A percentile compares a stretch with the other conserved stretches of the same genome.
Evolutionary conservation across 345 rosid genomes (phyloP).

Genomic region (Eucalyptus globulus): DNA sequence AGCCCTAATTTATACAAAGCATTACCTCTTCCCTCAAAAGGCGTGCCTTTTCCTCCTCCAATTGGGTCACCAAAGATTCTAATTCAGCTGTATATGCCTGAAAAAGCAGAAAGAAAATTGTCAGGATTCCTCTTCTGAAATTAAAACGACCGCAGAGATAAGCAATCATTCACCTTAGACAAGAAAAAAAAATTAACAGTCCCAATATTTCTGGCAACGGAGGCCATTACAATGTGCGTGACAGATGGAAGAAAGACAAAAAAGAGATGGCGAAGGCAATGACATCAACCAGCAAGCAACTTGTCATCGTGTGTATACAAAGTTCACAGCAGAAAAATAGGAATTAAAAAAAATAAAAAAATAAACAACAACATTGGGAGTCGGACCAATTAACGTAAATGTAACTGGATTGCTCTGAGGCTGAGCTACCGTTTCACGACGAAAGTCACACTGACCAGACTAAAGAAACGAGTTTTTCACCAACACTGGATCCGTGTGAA

Average conservation of each 20-base stretch:
- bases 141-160: background rate
- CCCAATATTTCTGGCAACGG: background rate
- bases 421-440: background rate
- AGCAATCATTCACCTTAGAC: background rate
- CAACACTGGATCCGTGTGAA: background rate
- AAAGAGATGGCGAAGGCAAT: background rate
- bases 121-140: background rate
- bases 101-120: background rate
- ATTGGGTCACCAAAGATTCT: constrained; percentile 36
- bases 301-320: background rate
- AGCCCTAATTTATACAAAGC: background rate
- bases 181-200: background rate
- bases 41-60: constrained; percentile 46
- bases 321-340: background rate
- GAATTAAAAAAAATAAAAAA: background rate
- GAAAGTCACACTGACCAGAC: background rate
- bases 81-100: constrained; percentile 56
- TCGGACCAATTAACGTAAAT: background rate
- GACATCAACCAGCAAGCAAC: background rate
- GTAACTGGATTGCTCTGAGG: background rate
- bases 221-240: background rate
- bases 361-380: background rate
- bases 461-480: background rate
- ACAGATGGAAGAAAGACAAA: background rate
- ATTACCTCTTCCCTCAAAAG: constrained; percentile 48